Conservation (phyloP, 2,329 filamentous ascomycete genomes). For the Paraphaeosphaeria sporulosa region DNA sequence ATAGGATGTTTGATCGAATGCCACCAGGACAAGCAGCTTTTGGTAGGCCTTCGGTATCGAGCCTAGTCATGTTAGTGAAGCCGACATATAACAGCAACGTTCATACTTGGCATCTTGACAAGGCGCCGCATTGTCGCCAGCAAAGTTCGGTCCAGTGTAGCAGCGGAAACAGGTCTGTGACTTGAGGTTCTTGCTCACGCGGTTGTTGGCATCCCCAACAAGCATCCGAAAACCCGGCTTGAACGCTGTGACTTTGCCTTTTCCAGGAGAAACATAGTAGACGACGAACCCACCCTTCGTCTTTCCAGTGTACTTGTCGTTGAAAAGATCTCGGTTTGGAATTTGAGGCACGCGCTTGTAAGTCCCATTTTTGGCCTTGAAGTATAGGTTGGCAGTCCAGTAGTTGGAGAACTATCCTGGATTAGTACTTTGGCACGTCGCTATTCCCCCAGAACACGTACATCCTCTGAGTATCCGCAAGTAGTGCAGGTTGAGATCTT, state of each 20-base stretch:
- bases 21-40: constrained; percentile 24
- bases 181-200: constrained; percentile 26
- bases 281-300: constrained; percentile 54
- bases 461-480: constrained; percentile 54
- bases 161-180: constrained; percentile 56
- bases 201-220: constrained; percentile 46
- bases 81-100: neutral
- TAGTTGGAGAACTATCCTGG: constrained; percentile 35
- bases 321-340: constrained; percentile 45
- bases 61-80: constrained; percentile 7
- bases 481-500: constrained; percentile 52
- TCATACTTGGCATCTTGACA: constrained; percentile 25
- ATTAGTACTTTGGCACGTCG: neutral
- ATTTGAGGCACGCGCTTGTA: constrained; percentile 51
- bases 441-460: constrained; percentile 15
- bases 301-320: constrained; percentile 40
- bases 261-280: constrained; percentile 56
- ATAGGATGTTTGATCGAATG: constrained; percentile 32
- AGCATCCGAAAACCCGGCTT: constrained; percentile 47
- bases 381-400: constrained; percentile 43
- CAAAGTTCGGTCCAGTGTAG: constrained; percentile 54
- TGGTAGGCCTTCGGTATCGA: constrained; percentile 26
- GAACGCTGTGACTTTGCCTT: constrained; percentile 54
- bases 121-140: constrained; percentile 50
- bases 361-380: constrained; percentile 38